Percentiles rank a stretch among this genome's conserved stretches.
phyloP scores from a whole-genome alignment of 805 yeast species.

The Ascoidea tarda region DNA sequence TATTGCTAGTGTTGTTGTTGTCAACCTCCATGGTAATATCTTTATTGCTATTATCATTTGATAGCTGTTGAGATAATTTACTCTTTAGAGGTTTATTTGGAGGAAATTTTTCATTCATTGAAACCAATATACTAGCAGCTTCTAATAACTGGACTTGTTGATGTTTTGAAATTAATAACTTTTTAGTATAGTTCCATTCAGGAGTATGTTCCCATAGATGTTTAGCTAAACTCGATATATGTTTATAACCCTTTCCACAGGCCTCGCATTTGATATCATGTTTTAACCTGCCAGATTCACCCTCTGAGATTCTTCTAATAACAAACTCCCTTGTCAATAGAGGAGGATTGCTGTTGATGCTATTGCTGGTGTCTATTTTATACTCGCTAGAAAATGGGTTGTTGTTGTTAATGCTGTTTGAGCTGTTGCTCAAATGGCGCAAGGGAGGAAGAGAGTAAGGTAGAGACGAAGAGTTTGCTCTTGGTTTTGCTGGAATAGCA shows the following conservation, averaged over 20 bases:
- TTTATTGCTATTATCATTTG: constrained; percentile 1
- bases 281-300: constrained; percentile 72
- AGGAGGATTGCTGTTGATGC: constrained; percentile 15
- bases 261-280: constrained; percentile 82
- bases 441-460: not conserved
- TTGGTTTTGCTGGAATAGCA: constrained; percentile 8
- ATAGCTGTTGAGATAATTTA: not conserved
- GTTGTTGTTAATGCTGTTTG: not conserved
- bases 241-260: constrained; percentile 86
- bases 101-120: constrained; percentile 37
- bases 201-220: constrained; percentile 93
- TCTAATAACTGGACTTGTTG: constrained; percentile 77
- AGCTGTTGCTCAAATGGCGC: not conserved
- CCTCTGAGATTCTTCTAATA: constrained; percentile 72
- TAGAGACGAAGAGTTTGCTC: constrained; percentile 3
- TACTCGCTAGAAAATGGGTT: not conserved
- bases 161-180: constrained; percentile 69
- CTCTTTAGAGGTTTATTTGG: constrained; percentile 3
- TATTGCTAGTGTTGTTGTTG: no score
- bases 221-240: constrained; percentile 75
- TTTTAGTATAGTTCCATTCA: constrained; percentile 82
- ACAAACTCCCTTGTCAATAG: constrained; percentile 53
- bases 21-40: not conserved
- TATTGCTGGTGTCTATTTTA: not conserved
- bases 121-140: constrained; percentile 65